Percentiles rank a stretch among this genome's conserved stretches.
Evolutionary conservation across 768 basidiomycete species (phyloP).

Genomic region (Lactarius pseudohatsudake): DNA sequence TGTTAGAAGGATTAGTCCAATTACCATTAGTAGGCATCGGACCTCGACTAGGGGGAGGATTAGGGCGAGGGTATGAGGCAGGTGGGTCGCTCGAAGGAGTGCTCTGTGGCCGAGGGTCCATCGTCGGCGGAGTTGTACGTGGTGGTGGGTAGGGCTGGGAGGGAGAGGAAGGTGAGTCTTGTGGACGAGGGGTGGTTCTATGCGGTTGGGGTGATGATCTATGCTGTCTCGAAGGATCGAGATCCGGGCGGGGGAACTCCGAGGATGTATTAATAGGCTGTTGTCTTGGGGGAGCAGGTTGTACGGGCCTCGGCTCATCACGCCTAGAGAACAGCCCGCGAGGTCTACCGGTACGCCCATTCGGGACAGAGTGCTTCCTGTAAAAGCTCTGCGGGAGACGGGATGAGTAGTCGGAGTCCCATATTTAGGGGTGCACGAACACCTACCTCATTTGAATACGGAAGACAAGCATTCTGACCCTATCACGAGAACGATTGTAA

Average conservation of each 20-base stretch:
- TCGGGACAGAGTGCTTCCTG: constrained; percentile 62
- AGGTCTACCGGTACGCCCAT: constrained; percentile 34
- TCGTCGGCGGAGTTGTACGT: constrained; percentile 27
- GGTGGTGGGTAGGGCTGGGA: constrained; percentile 26
- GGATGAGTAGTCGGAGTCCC: constrained; percentile 1
- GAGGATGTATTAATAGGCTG: constrained; percentile 23
- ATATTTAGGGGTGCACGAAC: background rate
- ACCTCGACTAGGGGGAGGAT: constrained; percentile 9
- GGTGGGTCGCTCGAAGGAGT: background rate
- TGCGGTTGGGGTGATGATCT: constrained; percentile 28
- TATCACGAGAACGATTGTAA: constrained; percentile 31
- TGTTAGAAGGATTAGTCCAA: constrained; percentile 1
- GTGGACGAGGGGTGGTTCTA: constrained; percentile 32
- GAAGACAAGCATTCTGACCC: constrained; percentile 63
- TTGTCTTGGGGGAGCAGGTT: constrained; percentile 28
- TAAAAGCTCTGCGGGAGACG: constrained; percentile 49
- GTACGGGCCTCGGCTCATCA: constrained; percentile 34
- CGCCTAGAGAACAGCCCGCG: constrained; percentile 47
- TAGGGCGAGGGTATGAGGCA: constrained; percentile 6
- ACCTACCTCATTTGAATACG: constrained; percentile 55
- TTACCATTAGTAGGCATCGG: constrained; percentile 11
- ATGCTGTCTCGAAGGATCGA: constrained; percentile 32
- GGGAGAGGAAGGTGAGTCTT: constrained; percentile 31
- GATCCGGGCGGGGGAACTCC: constrained; percentile 31
- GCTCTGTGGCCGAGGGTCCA: constrained; percentile 12